Evolutionary conservation across 2,329 filamentous ascomycete genomes (phyloP).

Genomic region (Claviceps arundinis): DNA sequence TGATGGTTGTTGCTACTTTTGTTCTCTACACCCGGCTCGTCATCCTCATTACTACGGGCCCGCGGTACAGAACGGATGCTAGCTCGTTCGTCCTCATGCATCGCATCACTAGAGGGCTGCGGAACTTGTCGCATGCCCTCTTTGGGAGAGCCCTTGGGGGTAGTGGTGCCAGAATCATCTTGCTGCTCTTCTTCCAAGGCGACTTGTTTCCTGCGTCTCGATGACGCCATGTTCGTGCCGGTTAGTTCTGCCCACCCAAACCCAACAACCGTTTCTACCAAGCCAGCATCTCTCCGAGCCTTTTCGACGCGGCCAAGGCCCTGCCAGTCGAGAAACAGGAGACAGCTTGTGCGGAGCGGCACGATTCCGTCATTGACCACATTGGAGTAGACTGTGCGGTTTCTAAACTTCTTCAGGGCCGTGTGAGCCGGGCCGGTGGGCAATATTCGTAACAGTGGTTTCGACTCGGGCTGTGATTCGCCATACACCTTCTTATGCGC

Average conservation of each 20-base stretch:
- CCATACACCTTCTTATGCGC: slow-evolving; percentile 45
- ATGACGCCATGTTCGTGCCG: slow-evolving; percentile 42
- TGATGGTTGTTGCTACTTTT: not conserved
- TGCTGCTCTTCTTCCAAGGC: slow-evolving; percentile 18
- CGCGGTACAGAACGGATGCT: slow-evolving; percentile 36
- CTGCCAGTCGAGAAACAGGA: slow-evolving; percentile 96
- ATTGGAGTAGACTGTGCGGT: slow-evolving; percentile 88
- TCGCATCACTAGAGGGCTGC: slow-evolving; percentile 53
- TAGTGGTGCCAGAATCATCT: slow-evolving; percentile 20
- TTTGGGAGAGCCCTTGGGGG: slow-evolving; percentile 14
- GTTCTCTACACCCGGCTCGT: slow-evolving; percentile 15
- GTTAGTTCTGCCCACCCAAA: slow-evolving; percentile 94
- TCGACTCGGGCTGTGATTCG: slow-evolving; percentile 61
- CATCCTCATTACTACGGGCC: slow-evolving; percentile 16
- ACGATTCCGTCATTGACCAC: slow-evolving; percentile 98
- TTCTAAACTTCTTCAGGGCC: slow-evolving; percentile 76
- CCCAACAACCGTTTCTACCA: slow-evolving; percentile 83
- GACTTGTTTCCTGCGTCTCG: slow-evolving; percentile 31
- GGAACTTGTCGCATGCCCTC: slow-evolving; percentile 46
- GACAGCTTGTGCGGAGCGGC: slow-evolving; percentile 81
- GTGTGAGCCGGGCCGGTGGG: slow-evolving; percentile 84
- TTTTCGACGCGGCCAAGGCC: slow-evolving; percentile 89
- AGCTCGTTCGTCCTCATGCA: slow-evolving; percentile 51
- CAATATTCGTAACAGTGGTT: slow-evolving; percentile 76
- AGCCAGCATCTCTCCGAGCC: slow-evolving; percentile 76